Base-by-base conservation (phyloP, 768 basidiomycete genomes). In the Coprinopsis cinerea region DNA sequence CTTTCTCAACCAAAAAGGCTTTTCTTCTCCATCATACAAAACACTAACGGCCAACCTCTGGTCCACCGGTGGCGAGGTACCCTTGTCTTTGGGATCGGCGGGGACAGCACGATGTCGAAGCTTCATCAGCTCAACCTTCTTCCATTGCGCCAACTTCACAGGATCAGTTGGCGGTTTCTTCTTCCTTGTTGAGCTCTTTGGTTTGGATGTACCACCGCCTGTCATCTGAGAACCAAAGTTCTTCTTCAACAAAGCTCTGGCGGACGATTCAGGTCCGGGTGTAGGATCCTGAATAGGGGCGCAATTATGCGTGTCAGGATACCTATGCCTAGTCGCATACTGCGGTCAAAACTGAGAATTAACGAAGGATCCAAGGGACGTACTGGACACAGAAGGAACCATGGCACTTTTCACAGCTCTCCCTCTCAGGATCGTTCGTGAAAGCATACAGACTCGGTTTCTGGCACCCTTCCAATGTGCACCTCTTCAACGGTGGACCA, bases 1-100 rank as follows among this genome's bases (percentile, higher is more conserved):
- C 76, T 87, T 89, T 43, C 73, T 69, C 48, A 87, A 77, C 89
- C 89, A 92, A 43, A 88, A 74, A 5, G 73, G 58, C 44, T 67
- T 69, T 58, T 80, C 76, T 14, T 57, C 47, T 46, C 66, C 60
- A 17, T 61, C 65, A 1, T 55, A 53, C 3, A 56, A 53, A 4
- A 82, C 75, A 32, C 67, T 77, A 27, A 88, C 57, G 60, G 85
- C 77, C 35, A 85, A 55, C 20, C 87, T 76, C 50, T 86, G 73
- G 20, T 78, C 75, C 37, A 78, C 58, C 13, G 79, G 67, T 1
- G 79, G 62, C 14, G 67, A 64, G 10, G 71, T 67, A 1, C 64
- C 46, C 45, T 67, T 75, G 59, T 84, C 81, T 57, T 75, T 80
- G 17, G 77, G 71, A 57, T 90, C 81, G 6, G 70, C 79, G 2